These are phyloP conservation scores for Oryza australiensis DNA, from an alignment of 176 grass and related monocot species.

Conservation along the genomic window DNA sequence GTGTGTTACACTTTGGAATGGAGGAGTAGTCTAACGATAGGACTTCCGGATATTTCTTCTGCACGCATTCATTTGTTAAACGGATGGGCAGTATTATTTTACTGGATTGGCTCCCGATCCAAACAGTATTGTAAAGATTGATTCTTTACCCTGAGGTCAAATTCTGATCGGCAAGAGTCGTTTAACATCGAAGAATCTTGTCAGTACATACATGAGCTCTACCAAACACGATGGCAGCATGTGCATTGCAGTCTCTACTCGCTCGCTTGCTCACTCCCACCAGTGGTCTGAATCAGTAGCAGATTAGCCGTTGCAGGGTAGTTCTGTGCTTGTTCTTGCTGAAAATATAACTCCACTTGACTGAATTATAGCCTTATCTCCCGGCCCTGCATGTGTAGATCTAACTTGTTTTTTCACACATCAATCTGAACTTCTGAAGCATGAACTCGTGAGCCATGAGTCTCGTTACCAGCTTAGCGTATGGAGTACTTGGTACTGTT, in stretches of 20 bases:
- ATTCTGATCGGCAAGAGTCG: slow-evolving; percentile 23
- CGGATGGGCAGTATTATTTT: background rate
- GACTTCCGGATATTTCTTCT: background rate
- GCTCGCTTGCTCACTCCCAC: background rate
- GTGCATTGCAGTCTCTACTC: slow-evolving; percentile 29
- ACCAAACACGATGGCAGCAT: slow-evolving; percentile 47
- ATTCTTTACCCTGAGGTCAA: slow-evolving; percentile 17
- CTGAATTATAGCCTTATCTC: slow-evolving; percentile 19
- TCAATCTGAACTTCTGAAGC: slow-evolving; percentile 6
- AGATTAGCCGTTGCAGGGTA: slow-evolving; percentile 21
- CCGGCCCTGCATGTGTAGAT: background rate
- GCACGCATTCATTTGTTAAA: background rate
- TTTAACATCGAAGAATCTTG: slow-evolving; percentile 6
- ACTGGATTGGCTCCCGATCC: slow-evolving; percentile 12
- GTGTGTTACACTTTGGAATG: no score
- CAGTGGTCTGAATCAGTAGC: background rate
- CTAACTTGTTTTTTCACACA: background rate
- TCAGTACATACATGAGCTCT: slow-evolving; percentile 10
- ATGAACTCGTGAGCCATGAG: background rate
- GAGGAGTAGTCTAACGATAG: no score
- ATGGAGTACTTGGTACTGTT: background rate
- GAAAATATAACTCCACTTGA: background rate
- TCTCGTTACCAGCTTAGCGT: background rate
- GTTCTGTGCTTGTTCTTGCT: background rate
- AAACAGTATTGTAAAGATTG: background rate